These are phyloP conservation scores for Tilletia indica DNA, from an alignment of 1,284 basidiomycete genomes.

Conservation along the genomic window DNA sequence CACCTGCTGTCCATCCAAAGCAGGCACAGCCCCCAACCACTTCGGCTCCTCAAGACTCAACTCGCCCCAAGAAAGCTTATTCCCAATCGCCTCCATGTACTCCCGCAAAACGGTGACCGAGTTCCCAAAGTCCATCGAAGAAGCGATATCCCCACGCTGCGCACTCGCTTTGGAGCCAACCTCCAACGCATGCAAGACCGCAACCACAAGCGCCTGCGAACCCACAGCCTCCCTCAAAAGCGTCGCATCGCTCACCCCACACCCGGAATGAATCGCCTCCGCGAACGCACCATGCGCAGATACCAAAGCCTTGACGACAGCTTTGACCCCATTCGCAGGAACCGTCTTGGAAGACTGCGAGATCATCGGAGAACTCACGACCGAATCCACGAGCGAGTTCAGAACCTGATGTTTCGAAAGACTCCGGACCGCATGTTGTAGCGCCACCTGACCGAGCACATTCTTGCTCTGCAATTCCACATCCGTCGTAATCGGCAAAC, in stretches of 20 bases:
- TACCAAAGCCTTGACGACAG: background rate
- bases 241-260: background rate
- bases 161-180: background rate
- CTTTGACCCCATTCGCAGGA: background rate
- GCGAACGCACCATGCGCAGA: background rate
- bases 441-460: constrained; percentile 26
- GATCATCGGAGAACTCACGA: constrained; percentile 29
- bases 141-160: background rate
- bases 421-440: constrained; percentile 30
- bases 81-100: background rate
- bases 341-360: constrained; percentile 14
- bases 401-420: constrained; percentile 26
- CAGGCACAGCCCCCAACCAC: background rate
- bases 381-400: constrained; percentile 31
- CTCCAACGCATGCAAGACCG: background rate
- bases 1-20: too few species aligned
- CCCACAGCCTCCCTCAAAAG: background rate
- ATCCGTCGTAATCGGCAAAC: constrained; percentile 22
- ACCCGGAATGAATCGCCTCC: background rate
- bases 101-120: constrained; percentile 8
- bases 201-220: background rate
- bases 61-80: background rate
- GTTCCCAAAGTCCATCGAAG: background rate
- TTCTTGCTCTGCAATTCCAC: constrained; percentile 18
- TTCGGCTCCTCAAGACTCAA: background rate